Evolutionary conservation across 371 early-diverging fungal genomes (phyloP).

Genomic region (Circinella minor): DNA sequence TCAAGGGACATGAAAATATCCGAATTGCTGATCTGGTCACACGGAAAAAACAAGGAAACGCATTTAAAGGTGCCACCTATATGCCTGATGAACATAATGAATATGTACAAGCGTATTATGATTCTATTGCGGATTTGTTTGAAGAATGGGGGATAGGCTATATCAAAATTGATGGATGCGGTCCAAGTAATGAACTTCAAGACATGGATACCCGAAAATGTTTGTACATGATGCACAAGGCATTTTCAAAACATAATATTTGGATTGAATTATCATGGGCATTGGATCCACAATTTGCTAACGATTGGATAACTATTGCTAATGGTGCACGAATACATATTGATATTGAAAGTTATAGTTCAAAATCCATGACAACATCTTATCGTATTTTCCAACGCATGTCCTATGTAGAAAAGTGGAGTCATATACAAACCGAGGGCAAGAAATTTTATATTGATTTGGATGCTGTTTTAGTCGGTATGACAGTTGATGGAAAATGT

Average conservation of each 20-base stretch:
- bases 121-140: constrained; percentile 38
- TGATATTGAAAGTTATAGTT: constrained; percentile 41
- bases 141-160: constrained; percentile 34
- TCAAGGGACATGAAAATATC: constrained; percentile 22
- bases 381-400: constrained; percentile 35
- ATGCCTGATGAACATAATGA: constrained; percentile 29
- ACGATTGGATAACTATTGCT: constrained; percentile 29
- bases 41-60: constrained; percentile 26
- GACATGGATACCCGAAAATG: constrained; percentile 31
- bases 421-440: constrained; percentile 22
- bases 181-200: constrained; percentile 34
- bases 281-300: constrained; percentile 28
- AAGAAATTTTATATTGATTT: constrained; percentile 32
- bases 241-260: constrained; percentile 27
- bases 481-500: constrained; percentile 34
- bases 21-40: constrained; percentile 24
- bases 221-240: constrained; percentile 25
- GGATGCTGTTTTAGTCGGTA: constrained; percentile 39
- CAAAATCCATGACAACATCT: constrained; percentile 32
- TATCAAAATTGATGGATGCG: constrained; percentile 43
- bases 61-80: constrained; percentile 34
- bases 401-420: constrained; percentile 30
- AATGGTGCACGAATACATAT: constrained; percentile 37
- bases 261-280: constrained; percentile 45
- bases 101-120: constrained; percentile 29